Percentiles rank a stretch among this genome's conserved stretches.
Conservation (phyloP, 176 grass and related monocot species). For the Calamus simplicifolius region DNA sequence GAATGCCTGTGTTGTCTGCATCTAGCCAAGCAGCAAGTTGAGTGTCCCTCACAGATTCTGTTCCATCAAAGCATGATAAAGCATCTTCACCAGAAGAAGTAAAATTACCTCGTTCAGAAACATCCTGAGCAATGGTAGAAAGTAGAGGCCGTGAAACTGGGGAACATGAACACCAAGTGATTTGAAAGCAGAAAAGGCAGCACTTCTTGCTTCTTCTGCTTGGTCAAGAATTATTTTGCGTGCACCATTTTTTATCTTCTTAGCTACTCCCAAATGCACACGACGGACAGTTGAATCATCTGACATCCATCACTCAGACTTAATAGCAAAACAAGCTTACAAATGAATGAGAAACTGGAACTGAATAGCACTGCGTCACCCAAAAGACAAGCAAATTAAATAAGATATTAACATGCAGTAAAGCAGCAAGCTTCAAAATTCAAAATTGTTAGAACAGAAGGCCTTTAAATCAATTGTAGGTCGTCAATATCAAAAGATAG, state of each 20-base stretch:
- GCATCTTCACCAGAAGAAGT: slow-evolving; percentile 23
- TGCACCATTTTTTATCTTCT: slow-evolving; percentile 96
- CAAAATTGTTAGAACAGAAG: no score
- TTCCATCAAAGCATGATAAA: no score
- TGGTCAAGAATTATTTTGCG: slow-evolving; percentile 91
- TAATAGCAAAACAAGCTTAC: not conserved
- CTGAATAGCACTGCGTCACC: no score
- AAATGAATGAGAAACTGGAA: no score
- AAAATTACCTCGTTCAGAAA: slow-evolving; percentile 9
- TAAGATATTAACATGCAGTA: no score
- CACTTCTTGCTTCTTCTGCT: slow-evolving; percentile 83
- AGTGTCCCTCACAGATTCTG: slow-evolving; percentile 19
- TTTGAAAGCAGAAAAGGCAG: slow-evolving; percentile 83
- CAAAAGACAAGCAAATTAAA: no score
- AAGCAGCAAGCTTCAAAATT: no score
- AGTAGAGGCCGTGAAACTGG: slow-evolving; percentile 61
- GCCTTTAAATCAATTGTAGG: no score
- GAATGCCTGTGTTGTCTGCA: slow-evolving; percentile 24
- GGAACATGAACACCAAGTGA: slow-evolving; percentile 89
- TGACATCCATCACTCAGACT: not conserved
- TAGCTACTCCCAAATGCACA: slow-evolving; percentile 80
- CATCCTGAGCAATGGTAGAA: slow-evolving; percentile 23
- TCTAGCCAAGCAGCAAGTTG: slow-evolving; percentile 18
- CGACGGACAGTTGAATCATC: slow-evolving; percentile 43
- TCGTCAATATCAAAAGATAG: no score